Conservation (phyloP, 257 asterid species). For the Scutellaria minor region DNA sequence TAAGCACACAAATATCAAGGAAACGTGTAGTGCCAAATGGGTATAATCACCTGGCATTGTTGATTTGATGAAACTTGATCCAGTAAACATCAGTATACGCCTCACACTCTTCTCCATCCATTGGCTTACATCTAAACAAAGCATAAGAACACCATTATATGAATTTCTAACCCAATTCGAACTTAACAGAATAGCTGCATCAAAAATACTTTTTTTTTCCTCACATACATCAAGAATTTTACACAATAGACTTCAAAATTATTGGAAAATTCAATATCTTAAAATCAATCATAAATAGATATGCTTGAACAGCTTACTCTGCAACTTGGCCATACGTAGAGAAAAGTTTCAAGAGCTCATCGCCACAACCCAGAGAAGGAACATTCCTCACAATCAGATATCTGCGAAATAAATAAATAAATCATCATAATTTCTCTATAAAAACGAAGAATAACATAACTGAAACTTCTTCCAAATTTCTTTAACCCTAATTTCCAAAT, state of each 20-base stretch:
- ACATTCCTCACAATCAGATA: constrained; percentile 85
- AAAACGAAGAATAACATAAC: neutral
- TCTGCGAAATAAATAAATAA: constrained; percentile 35
- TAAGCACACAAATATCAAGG: constrained; percentile 16
- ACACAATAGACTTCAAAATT: neutral
- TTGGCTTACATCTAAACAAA: constrained; percentile 76
- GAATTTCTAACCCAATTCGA: neutral
- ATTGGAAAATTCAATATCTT: neutral
- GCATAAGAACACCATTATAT: constrained; percentile 5
- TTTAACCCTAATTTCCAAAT: neutral
- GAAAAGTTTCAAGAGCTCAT: constrained; percentile 62
- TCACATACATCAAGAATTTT: neutral
- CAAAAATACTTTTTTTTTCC: too few species aligned
- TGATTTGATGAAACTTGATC: constrained; percentile 72
- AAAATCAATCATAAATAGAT: neutral
- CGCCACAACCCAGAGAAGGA: constrained; percentile 88
- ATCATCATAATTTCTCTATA: neutral
- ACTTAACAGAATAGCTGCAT: neutral
- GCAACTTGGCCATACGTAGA: constrained; percentile 73
- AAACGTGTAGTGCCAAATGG: constrained; percentile 3
- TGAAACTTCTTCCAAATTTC: neutral
- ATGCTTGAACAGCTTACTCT: constrained; percentile 48
- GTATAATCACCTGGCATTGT: constrained; percentile 73
- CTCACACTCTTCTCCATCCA: constrained; percentile 94
- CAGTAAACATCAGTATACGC: constrained; percentile 80